Percentiles rank a stretch among this genome's conserved stretches.
Conservation (phyloP, 2,329 filamentous ascomycete species). For the Apiospora hydei region DNA sequence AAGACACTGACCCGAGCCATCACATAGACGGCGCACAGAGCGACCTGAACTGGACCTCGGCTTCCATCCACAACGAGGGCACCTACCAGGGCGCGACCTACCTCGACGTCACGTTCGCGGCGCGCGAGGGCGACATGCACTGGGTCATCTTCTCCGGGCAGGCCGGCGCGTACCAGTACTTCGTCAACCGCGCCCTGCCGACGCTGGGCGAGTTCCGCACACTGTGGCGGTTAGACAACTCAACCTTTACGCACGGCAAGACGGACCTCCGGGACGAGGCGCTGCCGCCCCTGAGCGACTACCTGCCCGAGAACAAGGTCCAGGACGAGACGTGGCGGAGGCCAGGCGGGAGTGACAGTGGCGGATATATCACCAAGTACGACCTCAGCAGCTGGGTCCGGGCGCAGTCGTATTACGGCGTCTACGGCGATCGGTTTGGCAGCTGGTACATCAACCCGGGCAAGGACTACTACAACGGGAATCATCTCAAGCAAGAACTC, state of each 20-base stretch:
- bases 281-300: constrained; percentile 52
- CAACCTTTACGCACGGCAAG: constrained; percentile 53
- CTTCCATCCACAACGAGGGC: constrained; percentile 46
- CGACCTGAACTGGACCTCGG: constrained; percentile 56
- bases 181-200: constrained; percentile 57
- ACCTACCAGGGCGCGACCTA: constrained; percentile 46
- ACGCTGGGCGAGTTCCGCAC: constrained; percentile 58
- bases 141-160: constrained; percentile 59
- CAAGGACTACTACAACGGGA: constrained; percentile 60
- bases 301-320: constrained; percentile 53
- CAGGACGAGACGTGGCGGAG: constrained; percentile 62
- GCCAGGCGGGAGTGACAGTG: constrained; percentile 48
- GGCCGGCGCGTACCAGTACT: constrained; percentile 62
- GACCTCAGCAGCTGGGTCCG: constrained; percentile 44
- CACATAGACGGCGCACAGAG: constrained; percentile 53
- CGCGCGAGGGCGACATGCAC: constrained; percentile 56
- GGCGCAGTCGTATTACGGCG: constrained; percentile 55
- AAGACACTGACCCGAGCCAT: not conserved
- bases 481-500: constrained; percentile 60
- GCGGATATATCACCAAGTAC: constrained; percentile 59
- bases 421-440: constrained; percentile 56
- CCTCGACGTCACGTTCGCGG: constrained; percentile 56
- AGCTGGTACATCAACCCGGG: constrained; percentile 60
- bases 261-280: constrained; percentile 54
- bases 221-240: constrained; percentile 57